Evolutionary conservation across 352 stramenopile species (phyloP), one percentile per base, ranked within the genome.

Genomic region (Pythium utonaiense): DNA sequence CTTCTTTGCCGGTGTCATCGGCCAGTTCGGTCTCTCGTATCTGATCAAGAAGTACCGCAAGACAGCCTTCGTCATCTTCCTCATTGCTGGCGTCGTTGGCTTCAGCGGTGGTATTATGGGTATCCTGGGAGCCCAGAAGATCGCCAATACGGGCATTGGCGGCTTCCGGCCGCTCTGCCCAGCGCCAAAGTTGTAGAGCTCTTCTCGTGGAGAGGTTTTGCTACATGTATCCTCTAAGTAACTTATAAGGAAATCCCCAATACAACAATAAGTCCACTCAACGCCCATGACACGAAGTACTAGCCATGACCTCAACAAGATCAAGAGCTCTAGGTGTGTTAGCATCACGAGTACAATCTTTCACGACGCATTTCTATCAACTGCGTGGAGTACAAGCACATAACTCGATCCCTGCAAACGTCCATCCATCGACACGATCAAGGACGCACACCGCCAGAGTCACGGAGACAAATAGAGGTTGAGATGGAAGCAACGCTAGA

Each of bases 1-100:
- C 21, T 96, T 98, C 60, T 45, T 95, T 22, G 82, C 91, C 6
- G 97, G 93, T 3, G 72, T 90, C 24, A 70, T 97, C 16, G 96
- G 95, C 27, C 96, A 99, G 75, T 75, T 94, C 49, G 89, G 83
- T 50, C 83, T 98, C 60, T 81, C 78, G 22, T 96, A 96, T 62
- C 68, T 98, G 41, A 91, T 98, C 67, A 79, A 89, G 58, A 96
- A 96, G 62, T 97, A 89, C 57, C 78, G 85, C 69, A 92, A 91
- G 67, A 73, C 82, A 8, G 79, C 85, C 30, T 83, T 94, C 27
- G 81, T 92, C 22, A 83, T 94, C 40, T 86, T 94, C 60, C 59
- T 92, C 22, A 78, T 94, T 19, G 79, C 82, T 0, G 67, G 69
- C 27, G 77, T 92, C 27, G 81, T 94, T n/a, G 82, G 80, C 51